Base-by-base conservation (phyloP, 192 early-diverging fungal species). In the Rhizoclosmatium globosum region DNA sequence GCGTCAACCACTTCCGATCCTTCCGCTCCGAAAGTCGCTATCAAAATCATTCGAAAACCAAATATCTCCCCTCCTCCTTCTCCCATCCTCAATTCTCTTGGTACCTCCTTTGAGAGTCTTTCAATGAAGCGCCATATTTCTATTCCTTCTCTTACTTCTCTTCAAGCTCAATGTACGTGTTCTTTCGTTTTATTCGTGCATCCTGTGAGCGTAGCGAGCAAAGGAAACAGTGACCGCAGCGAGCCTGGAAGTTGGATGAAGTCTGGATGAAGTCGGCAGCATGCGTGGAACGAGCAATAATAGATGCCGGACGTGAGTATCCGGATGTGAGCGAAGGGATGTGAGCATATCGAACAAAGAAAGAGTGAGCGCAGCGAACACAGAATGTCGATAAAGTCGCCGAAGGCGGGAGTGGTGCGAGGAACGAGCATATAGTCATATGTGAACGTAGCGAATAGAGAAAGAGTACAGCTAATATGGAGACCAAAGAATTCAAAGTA, bases 21-120 rank as follows among this genome's bases (percentile, higher is more conserved):
- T 4, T 4, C 43, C 17, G 38, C 9, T 19, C 15, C 39, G 3
- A 17, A 72, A 43, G 87, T 92, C 2, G 94, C 93, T 2, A 82
- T 93, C 81, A 95, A 95, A 81, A 87, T 94, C 61, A 42, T 76
- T 13, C 11, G 64, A 47, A 76, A 56, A 47, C 74, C 50, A 71
- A 66, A 13, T n/a, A 7, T 80, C 21, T 13, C 47, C 15, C 17
- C 56, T 31, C 56, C 21, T n/a, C 47, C 64, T 21, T 56, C 47
- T n/a, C 69, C 67, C 38, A 46, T 47, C 7, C 69, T n/a, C 21
- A 56, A 31, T 39, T 56, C 31, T 7, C 74, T 56, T 3, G 7
- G 4, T 7, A 11, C 7, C 42, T 39, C 46, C 64, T 46, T 74
- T 38, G 73, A 50, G 19, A 60, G 58, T 74, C 73, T 64, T n/a